Base-by-base conservation (phyloP, 108 stramenopile genomes). In the Nannochloropsis gaditana region DNA sequence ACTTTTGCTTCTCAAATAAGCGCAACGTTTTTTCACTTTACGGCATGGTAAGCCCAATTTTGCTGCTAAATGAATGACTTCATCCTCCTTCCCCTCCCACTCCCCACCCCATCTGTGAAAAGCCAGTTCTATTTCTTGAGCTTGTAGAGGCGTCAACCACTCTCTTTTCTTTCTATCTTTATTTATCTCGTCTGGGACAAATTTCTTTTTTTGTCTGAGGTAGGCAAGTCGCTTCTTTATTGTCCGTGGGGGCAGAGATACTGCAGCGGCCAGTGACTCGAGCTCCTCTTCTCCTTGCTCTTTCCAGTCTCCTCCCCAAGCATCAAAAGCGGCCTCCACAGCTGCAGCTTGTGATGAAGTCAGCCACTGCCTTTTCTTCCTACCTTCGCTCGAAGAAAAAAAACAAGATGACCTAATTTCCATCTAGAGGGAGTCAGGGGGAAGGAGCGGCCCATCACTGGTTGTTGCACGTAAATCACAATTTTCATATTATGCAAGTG, bases 221-320 rank as follows among this genome's bases (percentile, higher is more conserved):
- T 73, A 73, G 59, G 59, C 8, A 73, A 73, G n/a, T 3, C 59
- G 1, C 59, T 73, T 73, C 59, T 73, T 73, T 15, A 73, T 73
- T 15, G 59, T 73, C 59, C 59, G 59, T 73, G 59, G 59, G 59
- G 59, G 59, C 59, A 73, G 59, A 73, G 59, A 73, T n/a, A 73
- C 15, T 15, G 2, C 59, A n/a, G 59, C 59, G 59, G 59, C 59
- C 59, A 73, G 59, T 4, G 59, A 15, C 15, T 73, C 59, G 59
- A 73, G 15, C 59, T 73, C 59, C 59, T n/a, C 0, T 15, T 73
- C 59, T 73, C 59, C 59, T n/a, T 15, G 59, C 59, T 73, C 19
- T n/a, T n/a, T 15, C 59, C 59, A 73, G 3, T 73, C 59, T 15
- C 59, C 59, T 3, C 5, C 59, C 59, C 59, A 73, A 73, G 59